Base-by-base conservation (phyloP, 1,139 yeast species). In the Chernovozyma aurita region DNA sequence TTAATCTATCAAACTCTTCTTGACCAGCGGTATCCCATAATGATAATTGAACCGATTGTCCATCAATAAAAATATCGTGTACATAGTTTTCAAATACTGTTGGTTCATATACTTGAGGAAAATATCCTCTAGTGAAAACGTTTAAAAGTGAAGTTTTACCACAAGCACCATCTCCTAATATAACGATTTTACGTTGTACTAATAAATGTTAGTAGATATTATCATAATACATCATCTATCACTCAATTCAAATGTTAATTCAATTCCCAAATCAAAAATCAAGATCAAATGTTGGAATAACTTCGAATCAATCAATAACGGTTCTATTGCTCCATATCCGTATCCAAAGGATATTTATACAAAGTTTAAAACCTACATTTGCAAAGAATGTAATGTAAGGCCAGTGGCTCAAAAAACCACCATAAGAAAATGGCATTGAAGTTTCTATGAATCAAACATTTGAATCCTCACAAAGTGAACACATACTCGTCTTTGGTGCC, bases 11-110 rank as follows among this genome's bases (percentile, higher is more conserved):
- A 54, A 90, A 92, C 64, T 92, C 98, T 64, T 92, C 98, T 67
- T 92, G 98, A 5, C 98, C 98, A 3, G 98, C 98, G 4, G 98
- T 92, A 57, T 92, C 98, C 98, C 98, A 92, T 39, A 92, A 70
- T 20, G 97, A 87, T 44, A 92, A 67, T 54, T 90, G 95, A 50
- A 92, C 85, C 35, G 94, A 88, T 59, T 87, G 90, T 33, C 94
- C 94, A 59, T 92, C 98, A 41, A 92, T 88, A 63, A 86, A 92
- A 46, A 92, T 90, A 58, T 92, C 98, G 63, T 92, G 98, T 41
- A 90, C 95, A 58, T 92, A 92, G 65, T 92, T 92, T 59, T 92
- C 98, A 61, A 92, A 92, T 25, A 92, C 97, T 0, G 98, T 92
- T 18, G 98, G 98, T 54, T 92, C 98, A 60, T 92, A 92, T 16